Percentiles rank a stretch among this genome's conserved stretches.
These are phyloP conservation scores for Nectriaceae sp. DNA, from an alignment of 2,329 filamentous ascomycete species.

Conservation along the genomic window DNA sequence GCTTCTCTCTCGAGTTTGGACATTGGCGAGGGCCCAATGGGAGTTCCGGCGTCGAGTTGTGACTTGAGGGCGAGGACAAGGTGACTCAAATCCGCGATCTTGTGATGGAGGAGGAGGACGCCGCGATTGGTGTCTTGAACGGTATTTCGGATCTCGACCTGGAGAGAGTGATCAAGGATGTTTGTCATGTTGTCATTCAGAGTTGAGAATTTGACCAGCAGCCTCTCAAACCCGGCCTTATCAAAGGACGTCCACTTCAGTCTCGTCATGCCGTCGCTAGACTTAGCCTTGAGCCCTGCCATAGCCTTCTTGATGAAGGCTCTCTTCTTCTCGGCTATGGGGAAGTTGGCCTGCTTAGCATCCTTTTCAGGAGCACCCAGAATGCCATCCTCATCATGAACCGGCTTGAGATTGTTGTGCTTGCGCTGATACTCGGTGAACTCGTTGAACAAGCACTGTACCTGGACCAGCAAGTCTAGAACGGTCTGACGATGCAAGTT, in stretches of 20 bases:
- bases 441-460: conserved; percentile 48
- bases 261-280: conserved; percentile 36
- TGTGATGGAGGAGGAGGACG: conserved; percentile 48
- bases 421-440: conserved; percentile 45
- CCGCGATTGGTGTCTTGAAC: conserved; percentile 51
- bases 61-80: conserved; percentile 49
- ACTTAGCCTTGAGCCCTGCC: conserved; percentile 38
- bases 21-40: conserved; percentile 29
- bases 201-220: conserved; percentile 45
- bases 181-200: conserved; percentile 52
- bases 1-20: conserved; percentile 38
- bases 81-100: conserved; percentile 46
- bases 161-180: conserved; percentile 47
- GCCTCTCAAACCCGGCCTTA: conserved; percentile 45
- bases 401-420: conserved; percentile 38
- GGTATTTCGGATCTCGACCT: conserved; percentile 48
- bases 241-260: conserved; percentile 49
- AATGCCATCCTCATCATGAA: conserved; percentile 36
- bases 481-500: conserved; percentile 50
- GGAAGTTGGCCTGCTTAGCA: conserved; percentile 46
- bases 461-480: conserved; percentile 49
- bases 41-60: conserved; percentile 37
- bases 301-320: conserved; percentile 49
- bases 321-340: conserved; percentile 41
- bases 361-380: conserved; percentile 45